Conservation (phyloP, 345 rosid species). For the Rhodamnia argentea region DNA sequence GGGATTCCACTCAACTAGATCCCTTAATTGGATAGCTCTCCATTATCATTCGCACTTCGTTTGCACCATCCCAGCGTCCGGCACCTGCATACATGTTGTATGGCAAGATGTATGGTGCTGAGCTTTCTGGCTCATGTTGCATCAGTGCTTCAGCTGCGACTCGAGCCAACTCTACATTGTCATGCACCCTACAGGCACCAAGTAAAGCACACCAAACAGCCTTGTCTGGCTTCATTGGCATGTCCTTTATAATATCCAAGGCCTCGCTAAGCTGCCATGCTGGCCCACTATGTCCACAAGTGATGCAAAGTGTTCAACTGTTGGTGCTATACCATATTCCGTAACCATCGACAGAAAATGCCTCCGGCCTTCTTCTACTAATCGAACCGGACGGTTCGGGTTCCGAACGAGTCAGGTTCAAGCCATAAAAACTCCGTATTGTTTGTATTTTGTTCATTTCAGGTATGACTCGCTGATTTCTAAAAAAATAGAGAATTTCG, state of each 20-base stretch:
- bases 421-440: too few species aligned
- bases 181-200: conserved; percentile 52
- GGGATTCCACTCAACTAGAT: conserved; percentile 32
- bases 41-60: conserved; percentile 42
- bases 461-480: too few species aligned
- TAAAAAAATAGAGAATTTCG: too few species aligned
- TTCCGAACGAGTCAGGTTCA: too few species aligned
- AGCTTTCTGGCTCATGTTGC: conserved; percentile 59
- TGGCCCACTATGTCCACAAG: conserved; percentile 47
- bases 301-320: conserved; percentile 55
- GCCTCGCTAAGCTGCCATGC: conserved; percentile 51
- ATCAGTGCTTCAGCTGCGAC: conserved; percentile 62
- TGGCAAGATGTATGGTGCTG: conserved; percentile 53
- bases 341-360: conserved; percentile 42
- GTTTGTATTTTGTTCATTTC: too few species aligned
- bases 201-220: conserved; percentile 77
- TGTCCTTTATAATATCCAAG: conserved; percentile 34
- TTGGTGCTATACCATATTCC: conserved; percentile 41
- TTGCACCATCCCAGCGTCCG: conserved; percentile 58
- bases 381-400: background rate
- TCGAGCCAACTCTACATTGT: conserved; percentile 38
- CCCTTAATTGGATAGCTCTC: conserved; percentile 36
- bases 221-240: conserved; percentile 57
- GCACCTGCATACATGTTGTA: conserved; percentile 58
- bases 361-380: conserved; percentile 43